Conservation (phyloP, 2,329 filamentous ascomycete genomes). For the Elsinoe australis region DNA sequence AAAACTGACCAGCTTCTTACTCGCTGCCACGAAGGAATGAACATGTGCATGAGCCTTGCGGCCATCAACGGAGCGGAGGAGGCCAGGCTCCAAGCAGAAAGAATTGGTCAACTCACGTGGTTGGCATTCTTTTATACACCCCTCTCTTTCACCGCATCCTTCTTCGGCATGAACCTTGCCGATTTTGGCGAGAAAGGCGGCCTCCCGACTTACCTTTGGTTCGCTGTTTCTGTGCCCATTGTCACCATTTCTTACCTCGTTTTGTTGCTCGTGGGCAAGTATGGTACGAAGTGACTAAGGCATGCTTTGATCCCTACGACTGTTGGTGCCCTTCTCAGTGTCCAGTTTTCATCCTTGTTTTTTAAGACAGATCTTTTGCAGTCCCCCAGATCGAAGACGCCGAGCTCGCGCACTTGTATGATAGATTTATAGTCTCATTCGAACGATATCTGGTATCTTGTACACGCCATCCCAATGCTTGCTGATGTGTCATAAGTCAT, state of each 20-base stretch:
- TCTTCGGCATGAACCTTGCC: slow-evolving; percentile 11
- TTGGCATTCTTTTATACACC: slow-evolving; percentile 7
- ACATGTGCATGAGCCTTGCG: not conserved
- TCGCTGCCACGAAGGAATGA: not conserved
- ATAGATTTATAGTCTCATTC: no score
- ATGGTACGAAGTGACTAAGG: not conserved
- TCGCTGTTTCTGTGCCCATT: not conserved
- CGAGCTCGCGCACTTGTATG: no score
- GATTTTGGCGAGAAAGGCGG: not conserved
- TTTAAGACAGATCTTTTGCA: not conserved
- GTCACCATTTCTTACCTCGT: not conserved
- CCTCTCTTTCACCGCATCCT: slow-evolving; percentile 9
- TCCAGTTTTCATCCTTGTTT: no score
- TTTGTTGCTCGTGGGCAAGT: not conserved
- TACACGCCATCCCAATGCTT: no score
- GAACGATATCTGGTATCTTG: no score
- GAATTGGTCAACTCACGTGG: not conserved
- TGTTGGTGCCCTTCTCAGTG: no score
- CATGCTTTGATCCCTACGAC: no score
- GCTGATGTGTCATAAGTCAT: slow-evolving; percentile 15
- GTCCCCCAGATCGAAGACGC: no score
- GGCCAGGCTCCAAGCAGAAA: not conserved
- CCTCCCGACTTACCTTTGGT: not conserved
- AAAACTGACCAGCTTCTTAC: not conserved
- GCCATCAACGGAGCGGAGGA: not conserved